Evolutionary conservation across 768 basidiomycete genomes (phyloP), one percentile per base, ranked within the genome.

Genomic region (Pisolithus microcarpus): DNA sequence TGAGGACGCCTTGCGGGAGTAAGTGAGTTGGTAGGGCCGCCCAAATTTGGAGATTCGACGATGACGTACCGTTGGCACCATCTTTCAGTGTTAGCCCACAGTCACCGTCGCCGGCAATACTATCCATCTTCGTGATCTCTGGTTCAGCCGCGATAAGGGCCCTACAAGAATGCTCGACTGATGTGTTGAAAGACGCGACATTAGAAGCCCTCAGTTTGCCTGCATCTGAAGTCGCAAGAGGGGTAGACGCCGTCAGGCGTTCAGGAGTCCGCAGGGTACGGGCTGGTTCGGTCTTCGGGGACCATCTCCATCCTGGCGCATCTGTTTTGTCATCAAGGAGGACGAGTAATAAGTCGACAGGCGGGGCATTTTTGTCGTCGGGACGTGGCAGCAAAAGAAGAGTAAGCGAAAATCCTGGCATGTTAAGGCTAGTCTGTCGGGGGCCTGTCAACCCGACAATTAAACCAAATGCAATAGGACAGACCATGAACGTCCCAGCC

Each of bases 101-200:
- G 60, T 87, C 85, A 5, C 94, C 94, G 61, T 98, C 94, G 24
- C 94, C 94, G 2, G 90, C 88, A 48, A 97, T 85, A 51, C 79
- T 84, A 65, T 99, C 95, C 82, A 91, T 87, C 18, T 77, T 70
- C 13, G 94, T 97, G 54, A 99, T 91, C 57, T 93, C 91, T 1
- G 87, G 81, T 65, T 97, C 94, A 7, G 85, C 87, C 7, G 68
- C 69, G 52, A 91, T 78, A 53, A 97, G 69, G 2, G 80, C 81
- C 18, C 78, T 63, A 54, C 84, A 85, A 1, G 84, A 85, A 19
- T 72, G 71, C 58, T 73, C 69, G 30, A 94, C 68, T 16, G 77
- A 76, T 3, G 61, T 62, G 39, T 74, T 68, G 64, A 91, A 90
- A 7, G 57, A 64, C n/a, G 63, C 56, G 4, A 74, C 65, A 54